Evolutionary conservation across 2,329 filamentous ascomycete species (phyloP), one percentile per base, ranked within the genome.

Genomic region (Raffaelea arxii): DNA sequence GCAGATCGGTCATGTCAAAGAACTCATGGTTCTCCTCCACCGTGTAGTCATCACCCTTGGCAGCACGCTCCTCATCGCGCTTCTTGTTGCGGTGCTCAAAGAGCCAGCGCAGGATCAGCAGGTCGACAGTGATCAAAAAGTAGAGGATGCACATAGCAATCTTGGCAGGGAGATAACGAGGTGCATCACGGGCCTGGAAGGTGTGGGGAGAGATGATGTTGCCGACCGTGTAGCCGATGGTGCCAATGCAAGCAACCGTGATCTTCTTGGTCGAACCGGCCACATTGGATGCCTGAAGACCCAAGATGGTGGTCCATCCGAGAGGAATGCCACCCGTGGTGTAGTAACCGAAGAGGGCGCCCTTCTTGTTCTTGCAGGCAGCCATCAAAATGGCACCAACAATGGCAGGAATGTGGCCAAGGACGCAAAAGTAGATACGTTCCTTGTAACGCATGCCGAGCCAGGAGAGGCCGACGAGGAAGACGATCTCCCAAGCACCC

Each of bases 131-230:
- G 41, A 25, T 22, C 19, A 47, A 25, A 9, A 39, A 38, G 41
- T 44, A 47, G 21, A 44, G 23, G 25, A 47, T 44, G 41, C 41
- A 44, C 47, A 84, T 78, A 2, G 74, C 75, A 43, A 83, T 78
- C 54, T 82, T 77, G 2, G 78, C 81, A 1, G 79, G 75, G 2
- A 78, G 67, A 52, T 83, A 85, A 38, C 72, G 65, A 0, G 77
- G 77, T 1, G 69, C 72, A 54, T 82, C 75, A 46, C 69, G 62
- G 1, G 71, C 74, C 41, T 66, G 66, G 62, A 81, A 82, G 2
- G 70, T 69, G 55, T 80, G 77, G 4, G 77, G 74, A 3, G 71
- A 70, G 42, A 57, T 54, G 50, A 75, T 75, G 51, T 78, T 80
- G 19, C 74, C 75, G 3, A 69, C 65, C 42, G 70, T 72, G 48